These are phyloP conservation scores for Calonectria montana DNA, from an alignment of 2,329 filamentous ascomycete species.

Conservation along the genomic window DNA sequence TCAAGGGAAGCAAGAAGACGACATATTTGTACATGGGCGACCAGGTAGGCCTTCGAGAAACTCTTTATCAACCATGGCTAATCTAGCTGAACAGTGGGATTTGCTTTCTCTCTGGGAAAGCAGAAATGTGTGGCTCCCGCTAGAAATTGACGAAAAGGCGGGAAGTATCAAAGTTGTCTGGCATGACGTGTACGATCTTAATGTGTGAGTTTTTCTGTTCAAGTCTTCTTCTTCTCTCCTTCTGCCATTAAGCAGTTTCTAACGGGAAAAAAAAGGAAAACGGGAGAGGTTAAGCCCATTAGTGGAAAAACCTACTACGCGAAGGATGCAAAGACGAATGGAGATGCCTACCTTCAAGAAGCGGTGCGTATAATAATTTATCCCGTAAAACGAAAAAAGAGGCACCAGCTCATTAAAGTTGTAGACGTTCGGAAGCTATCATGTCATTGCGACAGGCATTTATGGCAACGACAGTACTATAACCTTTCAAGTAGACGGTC, in stretches of 20 bases:
- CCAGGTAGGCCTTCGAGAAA: slow-evolving; percentile 38
- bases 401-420: neutral
- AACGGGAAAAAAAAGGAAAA: slow-evolving; percentile 46
- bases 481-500: slow-evolving; percentile 59
- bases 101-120: slow-evolving; percentile 64
- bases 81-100: slow-evolving; percentile 53
- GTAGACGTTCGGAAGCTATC: slow-evolving; percentile 57
- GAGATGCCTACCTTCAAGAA: slow-evolving; percentile 62
- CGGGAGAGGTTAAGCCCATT: slow-evolving; percentile 59
- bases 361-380: slow-evolving; percentile 43
- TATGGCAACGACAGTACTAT: slow-evolving; percentile 64
- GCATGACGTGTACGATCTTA: slow-evolving; percentile 65
- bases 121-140: slow-evolving; percentile 66
- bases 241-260: neutral
- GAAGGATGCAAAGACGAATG: slow-evolving; percentile 55
- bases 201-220: slow-evolving; percentile 52
- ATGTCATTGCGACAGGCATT: slow-evolving; percentile 61
- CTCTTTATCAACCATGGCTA: neutral
- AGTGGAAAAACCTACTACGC: slow-evolving; percentile 60
- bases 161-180: slow-evolving; percentile 60
- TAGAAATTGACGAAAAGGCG: slow-evolving; percentile 62
- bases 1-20: slow-evolving; percentile 57
- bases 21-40: slow-evolving; percentile 63
- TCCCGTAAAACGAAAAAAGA: rapidly evolving
- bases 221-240: neutral